A percentile compares a stretch with the other conserved stretches of the same genome.
phyloP scores from a whole-genome alignment of 495 filamentous ascomycete genomes.

The Evernia prunastri region DNA sequence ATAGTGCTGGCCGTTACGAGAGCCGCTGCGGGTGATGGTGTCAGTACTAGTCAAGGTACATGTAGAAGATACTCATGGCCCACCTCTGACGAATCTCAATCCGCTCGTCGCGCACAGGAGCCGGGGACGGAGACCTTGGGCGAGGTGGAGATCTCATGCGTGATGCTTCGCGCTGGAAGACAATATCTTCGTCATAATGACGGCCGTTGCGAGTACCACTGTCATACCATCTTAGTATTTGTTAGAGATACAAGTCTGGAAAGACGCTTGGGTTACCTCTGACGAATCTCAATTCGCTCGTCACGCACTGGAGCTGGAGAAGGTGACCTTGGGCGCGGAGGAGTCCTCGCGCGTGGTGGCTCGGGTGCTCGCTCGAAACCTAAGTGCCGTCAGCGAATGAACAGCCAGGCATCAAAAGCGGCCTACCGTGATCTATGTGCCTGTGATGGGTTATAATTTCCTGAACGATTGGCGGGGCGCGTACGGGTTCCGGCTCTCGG shows the following conservation, averaged over 20 bases:
- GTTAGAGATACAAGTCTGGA: neutral
- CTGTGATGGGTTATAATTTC: constrained; percentile 81
- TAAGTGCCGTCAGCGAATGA: constrained; percentile 3
- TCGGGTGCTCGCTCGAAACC: constrained; percentile 25
- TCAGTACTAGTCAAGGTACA: neutral
- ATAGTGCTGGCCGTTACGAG: constrained; percentile 33
- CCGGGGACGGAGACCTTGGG: constrained; percentile 22
- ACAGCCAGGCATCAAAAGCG: neutral
- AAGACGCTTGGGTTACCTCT: constrained; percentile 29
- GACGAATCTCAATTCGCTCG: constrained; percentile 48
- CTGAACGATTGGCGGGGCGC: constrained; percentile 65
- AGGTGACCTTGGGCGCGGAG: constrained; percentile 20
- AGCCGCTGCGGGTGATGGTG: constrained; percentile 15
- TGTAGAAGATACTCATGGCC: constrained; percentile 14
- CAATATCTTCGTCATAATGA: constrained; percentile 51
- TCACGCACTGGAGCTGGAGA: constrained; percentile 30
- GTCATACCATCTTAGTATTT: neutral
- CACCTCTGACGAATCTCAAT: constrained; percentile 46
- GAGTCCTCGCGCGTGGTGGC: constrained; percentile 14
- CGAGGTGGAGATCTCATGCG: constrained; percentile 17
- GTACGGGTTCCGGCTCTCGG: constrained; percentile 42
- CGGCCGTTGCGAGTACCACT: constrained; percentile 28
- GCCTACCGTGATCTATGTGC: constrained; percentile 78
- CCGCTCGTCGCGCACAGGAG: constrained; percentile 38
- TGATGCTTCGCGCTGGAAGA: constrained; percentile 47